Evolutionary conservation across 225 moss, liverwort and hornwort species (phyloP).

Genomic region (Asterella californica): DNA sequence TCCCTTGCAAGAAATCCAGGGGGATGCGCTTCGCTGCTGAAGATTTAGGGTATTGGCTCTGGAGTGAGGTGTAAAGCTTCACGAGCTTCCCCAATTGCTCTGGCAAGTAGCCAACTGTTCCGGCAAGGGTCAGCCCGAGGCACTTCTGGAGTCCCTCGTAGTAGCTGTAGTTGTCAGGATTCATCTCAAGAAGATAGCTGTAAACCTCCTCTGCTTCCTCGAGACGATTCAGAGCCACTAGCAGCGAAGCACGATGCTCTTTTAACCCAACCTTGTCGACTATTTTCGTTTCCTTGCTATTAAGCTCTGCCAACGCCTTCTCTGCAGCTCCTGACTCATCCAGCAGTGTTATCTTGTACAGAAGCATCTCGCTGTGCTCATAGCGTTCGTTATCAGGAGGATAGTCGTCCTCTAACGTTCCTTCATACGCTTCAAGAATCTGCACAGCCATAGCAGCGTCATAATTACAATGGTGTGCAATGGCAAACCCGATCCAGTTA

Average conservation of each 20-base stretch:
- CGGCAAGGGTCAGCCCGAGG: slow-evolving; percentile 53
- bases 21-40: slow-evolving; percentile 98
- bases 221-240: slow-evolving; percentile 56
- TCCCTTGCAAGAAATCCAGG: slow-evolving; percentile 81
- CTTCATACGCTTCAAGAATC: slow-evolving; percentile 96
- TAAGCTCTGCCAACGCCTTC: slow-evolving; percentile 80
- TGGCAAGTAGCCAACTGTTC: slow-evolving; percentile 42
- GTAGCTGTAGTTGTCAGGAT: slow-evolving; percentile 93
- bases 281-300: slow-evolving; percentile 76
- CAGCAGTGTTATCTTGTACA: slow-evolving; percentile 92
- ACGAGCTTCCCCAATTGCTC: slow-evolving; percentile 68
- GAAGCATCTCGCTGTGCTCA: slow-evolving; percentile 97
- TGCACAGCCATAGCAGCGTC: slow-evolving; percentile 90
- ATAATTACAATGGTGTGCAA: slow-evolving; percentile 79
- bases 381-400: slow-evolving; percentile 95
- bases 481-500: slow-evolving; percentile 98
- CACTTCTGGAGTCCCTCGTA: slow-evolving; percentile 93
- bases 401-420: slow-evolving; percentile 93
- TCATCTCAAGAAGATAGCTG: slow-evolving; percentile 78
- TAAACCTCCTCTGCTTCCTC: slow-evolving; percentile 77
- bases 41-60: slow-evolving; percentile 73
- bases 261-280: slow-evolving; percentile 80
- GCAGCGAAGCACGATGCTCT: slow-evolving; percentile 76
- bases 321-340: slow-evolving; percentile 82
- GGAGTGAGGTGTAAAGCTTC: slow-evolving; percentile 60